These are phyloP conservation scores for Corallochytrium limacisporum DNA, from an alignment of 78 protist genomes.

Conservation along the genomic window DNA sequence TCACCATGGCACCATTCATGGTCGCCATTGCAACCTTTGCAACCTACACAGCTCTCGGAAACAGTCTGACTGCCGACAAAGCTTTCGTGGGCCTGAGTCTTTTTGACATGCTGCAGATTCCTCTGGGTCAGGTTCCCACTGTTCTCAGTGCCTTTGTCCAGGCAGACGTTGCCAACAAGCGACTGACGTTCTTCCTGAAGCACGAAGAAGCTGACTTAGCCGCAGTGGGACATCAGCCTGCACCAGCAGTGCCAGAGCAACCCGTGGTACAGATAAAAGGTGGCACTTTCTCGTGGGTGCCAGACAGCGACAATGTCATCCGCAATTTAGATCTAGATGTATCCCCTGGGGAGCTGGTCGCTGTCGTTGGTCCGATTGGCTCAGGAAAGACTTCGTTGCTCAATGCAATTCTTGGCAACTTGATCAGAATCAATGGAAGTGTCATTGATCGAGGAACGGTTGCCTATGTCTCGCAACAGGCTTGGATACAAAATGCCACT, in stretches of 20 bases:
- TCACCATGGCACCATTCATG: slow-evolving; percentile 46
- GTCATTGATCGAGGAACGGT: slow-evolving; percentile 35
- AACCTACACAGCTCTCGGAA: slow-evolving; percentile 19
- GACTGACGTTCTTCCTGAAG: too few relatives aligned
- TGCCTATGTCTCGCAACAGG: slow-evolving; percentile 70
- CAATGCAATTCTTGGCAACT: slow-evolving; percentile 54
- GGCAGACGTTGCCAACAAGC: too few relatives aligned
- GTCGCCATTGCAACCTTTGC: slow-evolving; percentile 48
- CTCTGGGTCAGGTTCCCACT: too few relatives aligned
- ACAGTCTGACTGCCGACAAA: slow-evolving; percentile 40
- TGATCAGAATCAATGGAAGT: slow-evolving; percentile 25
- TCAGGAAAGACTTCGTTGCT: slow-evolving; percentile 70
- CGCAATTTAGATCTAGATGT: too few relatives aligned
- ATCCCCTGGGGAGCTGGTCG: slow-evolving; percentile 22
- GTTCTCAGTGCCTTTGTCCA: too few relatives aligned
- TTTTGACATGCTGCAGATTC: slow-evolving; percentile 62
- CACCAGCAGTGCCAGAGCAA: too few relatives aligned
- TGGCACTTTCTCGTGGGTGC: too few relatives aligned
- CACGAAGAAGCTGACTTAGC: too few relatives aligned
- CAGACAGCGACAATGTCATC: too few relatives aligned
- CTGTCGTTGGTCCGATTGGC: slow-evolving; percentile 74
- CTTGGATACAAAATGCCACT: slow-evolving; percentile 80
- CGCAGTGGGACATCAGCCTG: too few relatives aligned
- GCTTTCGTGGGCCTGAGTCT: slow-evolving; percentile 69
- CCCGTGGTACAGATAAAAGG: too few relatives aligned